Conservation (phyloP, 768 basidiomycete species). For the Leccinellum albellum region DNA sequence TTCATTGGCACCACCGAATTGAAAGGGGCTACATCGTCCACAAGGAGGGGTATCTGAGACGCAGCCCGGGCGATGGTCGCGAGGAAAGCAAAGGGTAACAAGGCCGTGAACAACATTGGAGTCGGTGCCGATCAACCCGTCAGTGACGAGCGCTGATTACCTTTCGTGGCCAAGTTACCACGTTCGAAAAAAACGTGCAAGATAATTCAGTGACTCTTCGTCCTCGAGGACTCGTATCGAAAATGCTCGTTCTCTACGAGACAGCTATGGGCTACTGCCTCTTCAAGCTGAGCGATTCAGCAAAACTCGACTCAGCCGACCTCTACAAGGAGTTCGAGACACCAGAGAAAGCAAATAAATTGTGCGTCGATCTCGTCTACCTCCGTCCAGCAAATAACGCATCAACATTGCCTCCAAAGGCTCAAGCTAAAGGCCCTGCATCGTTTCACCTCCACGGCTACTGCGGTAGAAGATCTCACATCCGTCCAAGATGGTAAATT, state of each 20-base stretch:
- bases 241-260: constrained; percentile 96
- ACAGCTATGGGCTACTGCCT: constrained; percentile 96
- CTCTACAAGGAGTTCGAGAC: constrained; percentile 91
- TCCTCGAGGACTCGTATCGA: constrained; percentile 5
- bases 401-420: constrained; percentile 39
- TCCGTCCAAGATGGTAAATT: constrained; percentile 90
- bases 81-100: constrained; percentile 2
- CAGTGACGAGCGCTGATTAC: constrained; percentile 4
- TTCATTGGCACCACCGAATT: constrained; percentile 4
- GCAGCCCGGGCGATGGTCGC: constrained; percentile 1
- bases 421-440: constrained; percentile 94
- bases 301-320: constrained; percentile 82
- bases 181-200: constrained; percentile 28
- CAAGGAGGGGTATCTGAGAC: constrained; percentile 7
- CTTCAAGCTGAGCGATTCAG: constrained; percentile 90
- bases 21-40: background rate
- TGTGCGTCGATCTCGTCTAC: constrained; percentile 53
- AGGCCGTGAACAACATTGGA: constrained; percentile 3
- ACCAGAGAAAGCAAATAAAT: constrained; percentile 85
- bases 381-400: constrained; percentile 8
- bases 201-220: background rate
- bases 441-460: constrained; percentile 93
- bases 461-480: constrained; percentile 95
- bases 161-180: constrained; percentile 28
- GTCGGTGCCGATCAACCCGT: background rate